phyloP scores from a whole-genome alignment of 2,329 filamentous ascomycete genomes.

The Fusarium pininemorale region DNA sequence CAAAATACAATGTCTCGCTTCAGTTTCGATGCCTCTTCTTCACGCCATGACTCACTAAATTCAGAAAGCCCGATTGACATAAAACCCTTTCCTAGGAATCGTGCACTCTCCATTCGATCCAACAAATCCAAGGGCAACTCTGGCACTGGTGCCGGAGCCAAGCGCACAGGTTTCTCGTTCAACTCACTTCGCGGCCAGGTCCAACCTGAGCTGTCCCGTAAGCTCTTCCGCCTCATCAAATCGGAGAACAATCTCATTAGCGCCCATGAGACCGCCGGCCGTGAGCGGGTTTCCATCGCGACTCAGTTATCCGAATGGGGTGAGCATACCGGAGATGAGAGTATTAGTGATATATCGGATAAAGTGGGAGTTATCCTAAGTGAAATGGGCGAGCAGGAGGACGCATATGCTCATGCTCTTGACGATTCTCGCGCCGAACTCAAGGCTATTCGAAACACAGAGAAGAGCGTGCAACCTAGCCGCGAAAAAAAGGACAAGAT shows the following conservation, averaged over 20 bases:
- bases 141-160: constrained; percentile 49
- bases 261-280: constrained; percentile 84
- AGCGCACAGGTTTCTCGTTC: constrained; percentile 78
- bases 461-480: constrained; percentile 93
- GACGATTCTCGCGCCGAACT: constrained; percentile 85
- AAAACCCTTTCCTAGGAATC: constrained; percentile 65
- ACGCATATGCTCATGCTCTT: constrained; percentile 83
- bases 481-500: constrained; percentile 89
- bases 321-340: constrained; percentile 87
- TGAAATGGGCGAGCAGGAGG: constrained; percentile 94
- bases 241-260: constrained; percentile 88
- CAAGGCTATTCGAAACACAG: constrained; percentile 95
- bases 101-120: constrained; percentile 77
- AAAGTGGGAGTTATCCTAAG: constrained; percentile 93
- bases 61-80: constrained; percentile 43
- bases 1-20: constrained; percentile 44
- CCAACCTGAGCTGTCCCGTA: constrained; percentile 89
- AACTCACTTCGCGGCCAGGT: constrained; percentile 83
- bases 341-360: constrained; percentile 89
- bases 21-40: constrained; percentile 44
- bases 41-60: constrained; percentile 27
- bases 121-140: constrained; percentile 59
- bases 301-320: constrained; percentile 97
- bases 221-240: constrained; percentile 93
- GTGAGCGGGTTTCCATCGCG: constrained; percentile 85